These are phyloP conservation scores for Pichia sp. DNA, from an alignment of 1,139 yeast species.

Conservation along the genomic window DNA sequence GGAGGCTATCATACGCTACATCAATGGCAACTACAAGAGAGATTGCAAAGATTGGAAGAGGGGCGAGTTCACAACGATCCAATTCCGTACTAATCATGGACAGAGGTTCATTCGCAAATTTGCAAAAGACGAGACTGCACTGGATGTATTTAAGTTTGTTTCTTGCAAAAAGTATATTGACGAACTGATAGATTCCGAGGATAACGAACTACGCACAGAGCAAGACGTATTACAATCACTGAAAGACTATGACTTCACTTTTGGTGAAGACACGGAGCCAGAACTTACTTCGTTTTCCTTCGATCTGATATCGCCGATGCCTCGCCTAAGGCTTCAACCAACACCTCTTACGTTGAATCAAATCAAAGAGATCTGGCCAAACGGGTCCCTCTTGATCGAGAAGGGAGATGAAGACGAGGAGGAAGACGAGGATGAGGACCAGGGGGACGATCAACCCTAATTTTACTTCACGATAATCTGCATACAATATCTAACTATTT, in stretches of 20 bases:
- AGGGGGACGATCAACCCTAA: not conserved
- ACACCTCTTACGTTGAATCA: conserved; percentile 36
- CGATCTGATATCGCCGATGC: conserved; percentile 55
- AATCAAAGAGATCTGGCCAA: conserved; percentile 54
- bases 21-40: conserved; percentile 19
- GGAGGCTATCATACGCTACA: conserved; percentile 19
- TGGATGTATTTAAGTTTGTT: conserved; percentile 62
- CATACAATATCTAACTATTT: not conserved
- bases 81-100: conserved; percentile 57
- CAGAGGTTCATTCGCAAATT: conserved; percentile 57
- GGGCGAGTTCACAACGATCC: conserved; percentile 35
- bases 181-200: conserved; percentile 2
- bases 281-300: conserved; percentile 36
- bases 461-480: not conserved
- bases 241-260: conserved; percentile 3
- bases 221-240: conserved; percentile 19
- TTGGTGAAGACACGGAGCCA: not conserved
- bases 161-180: conserved; percentile 42
- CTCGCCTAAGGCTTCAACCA: conserved; percentile 45
- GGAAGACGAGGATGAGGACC: conserved; percentile 13
- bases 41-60: conserved; percentile 30
- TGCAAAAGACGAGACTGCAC: conserved; percentile 43
- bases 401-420: conserved; percentile 32
- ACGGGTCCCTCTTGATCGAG: conserved; percentile 58
- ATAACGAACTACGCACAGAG: conserved; percentile 14